Evolutionary conservation across 768 basidiomycete genomes (phyloP).

Genomic region (Pulveroboletus sp.): DNA sequence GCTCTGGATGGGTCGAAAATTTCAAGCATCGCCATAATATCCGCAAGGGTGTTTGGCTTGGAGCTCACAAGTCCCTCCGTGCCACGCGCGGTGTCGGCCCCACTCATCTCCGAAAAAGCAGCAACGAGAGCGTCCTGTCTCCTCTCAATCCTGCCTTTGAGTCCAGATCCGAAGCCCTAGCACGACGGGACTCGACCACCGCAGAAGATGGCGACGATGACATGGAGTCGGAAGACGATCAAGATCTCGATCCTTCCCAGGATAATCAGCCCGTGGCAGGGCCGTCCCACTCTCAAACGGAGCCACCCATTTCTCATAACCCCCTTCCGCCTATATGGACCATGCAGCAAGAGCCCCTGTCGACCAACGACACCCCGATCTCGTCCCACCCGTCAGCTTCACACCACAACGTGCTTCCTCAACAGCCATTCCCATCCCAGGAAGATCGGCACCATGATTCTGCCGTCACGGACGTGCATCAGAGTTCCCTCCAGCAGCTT

Average conservation of each 20-base stretch:
- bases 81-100: constrained; percentile 29
- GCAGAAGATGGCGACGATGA: constrained; percentile 34
- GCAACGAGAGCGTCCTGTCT: constrained; percentile 34
- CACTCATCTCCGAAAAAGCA: constrained; percentile 36
- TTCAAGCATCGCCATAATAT: constrained; percentile 84
- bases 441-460: constrained; percentile 27
- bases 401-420: constrained; percentile 28
- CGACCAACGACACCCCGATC: constrained; percentile 27
- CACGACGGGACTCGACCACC: constrained; percentile 25
- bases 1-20: constrained; percentile 88
- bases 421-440: constrained; percentile 29
- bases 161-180: constrained; percentile 27
- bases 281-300: constrained; percentile 29
- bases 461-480: constrained; percentile 24
- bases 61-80: constrained; percentile 35
- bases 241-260: constrained; percentile 26
- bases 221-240: constrained; percentile 36
- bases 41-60: constrained; percentile 57
- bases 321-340: constrained; percentile 34
- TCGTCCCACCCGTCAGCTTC: constrained; percentile 28
- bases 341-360: constrained; percentile 29
- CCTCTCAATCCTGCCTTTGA: constrained; percentile 41
- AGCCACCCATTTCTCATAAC: constrained; percentile 23
- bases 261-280: constrained; percentile 25
- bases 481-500: constrained; percentile 28